Evolutionary conservation across 169 alveolate genomes (phyloP).

Genomic region (Plasmodium gaboni): DNA sequence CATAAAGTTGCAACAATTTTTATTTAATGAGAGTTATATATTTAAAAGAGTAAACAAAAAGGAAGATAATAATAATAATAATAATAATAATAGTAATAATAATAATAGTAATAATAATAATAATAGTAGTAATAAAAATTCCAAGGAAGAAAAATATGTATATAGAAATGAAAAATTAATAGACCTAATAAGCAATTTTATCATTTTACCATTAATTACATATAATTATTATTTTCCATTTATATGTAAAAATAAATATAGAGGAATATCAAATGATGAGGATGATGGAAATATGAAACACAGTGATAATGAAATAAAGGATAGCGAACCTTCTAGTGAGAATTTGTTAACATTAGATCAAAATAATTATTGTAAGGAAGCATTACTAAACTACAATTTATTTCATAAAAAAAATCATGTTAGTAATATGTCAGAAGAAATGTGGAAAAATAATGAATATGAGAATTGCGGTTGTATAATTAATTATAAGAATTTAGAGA

Average conservation of each 20-base stretch:
- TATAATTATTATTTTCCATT: slow-evolving; percentile 75
- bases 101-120: neutral
- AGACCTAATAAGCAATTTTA: slow-evolving; percentile 70
- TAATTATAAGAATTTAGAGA: slow-evolving; percentile 70
- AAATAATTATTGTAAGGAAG: slow-evolving; percentile 62
- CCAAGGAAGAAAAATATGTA: slow-evolving; percentile 45
- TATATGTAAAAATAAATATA: slow-evolving; percentile 57
- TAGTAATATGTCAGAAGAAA: slow-evolving; percentile 18
- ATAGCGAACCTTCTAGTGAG: neutral
- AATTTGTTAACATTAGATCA: neutral
- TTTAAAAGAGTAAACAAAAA: slow-evolving; percentile 40
- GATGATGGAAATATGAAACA: neutral
- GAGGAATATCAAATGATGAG: neutral
- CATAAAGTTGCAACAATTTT: slow-evolving; percentile 64
- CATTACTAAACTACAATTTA: slow-evolving; percentile 56
- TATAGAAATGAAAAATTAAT: slow-evolving; percentile 75
- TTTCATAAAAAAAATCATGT: slow-evolving; percentile 19
- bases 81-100: neutral
- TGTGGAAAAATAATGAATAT: slow-evolving; percentile 21
- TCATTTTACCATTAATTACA: slow-evolving; percentile 70
- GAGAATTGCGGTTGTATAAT: slow-evolving; percentile 75
- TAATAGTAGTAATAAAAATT: slow-evolving; percentile 1
- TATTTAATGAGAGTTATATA: slow-evolving; percentile 76
- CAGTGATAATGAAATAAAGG: neutral
- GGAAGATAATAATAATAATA: neutral